Evolutionary conservation across 371 early-diverging fungal species (phyloP).

Genomic region (Entomophthora muscae): DNA sequence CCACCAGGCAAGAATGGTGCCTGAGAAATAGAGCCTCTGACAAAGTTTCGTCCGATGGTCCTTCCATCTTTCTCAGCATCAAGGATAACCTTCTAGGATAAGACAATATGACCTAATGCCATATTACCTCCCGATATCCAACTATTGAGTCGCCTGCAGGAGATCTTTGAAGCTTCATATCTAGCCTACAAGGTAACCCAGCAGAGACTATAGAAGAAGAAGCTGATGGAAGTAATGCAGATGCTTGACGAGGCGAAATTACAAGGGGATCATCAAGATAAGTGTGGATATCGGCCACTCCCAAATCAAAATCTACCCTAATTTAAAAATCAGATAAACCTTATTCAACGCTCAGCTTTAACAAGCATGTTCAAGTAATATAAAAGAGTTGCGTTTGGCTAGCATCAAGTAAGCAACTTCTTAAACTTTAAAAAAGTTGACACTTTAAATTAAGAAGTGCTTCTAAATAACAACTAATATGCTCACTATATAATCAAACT

Average conservation of each 20-base stretch:
- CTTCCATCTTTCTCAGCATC: background rate
- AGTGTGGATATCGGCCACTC: background rate
- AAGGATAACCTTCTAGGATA: background rate
- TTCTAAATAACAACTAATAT: background rate
- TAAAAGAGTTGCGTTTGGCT: background rate
- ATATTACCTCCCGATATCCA: background rate
- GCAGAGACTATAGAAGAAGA: background rate
- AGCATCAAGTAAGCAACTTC: no score
- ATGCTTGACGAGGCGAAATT: background rate
- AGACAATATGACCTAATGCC: background rate
- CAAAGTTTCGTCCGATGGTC: background rate
- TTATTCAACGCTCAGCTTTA: background rate
- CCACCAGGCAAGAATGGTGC: slow-evolving; percentile 8
- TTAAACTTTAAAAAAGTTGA: background rate
- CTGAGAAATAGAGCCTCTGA: background rate
- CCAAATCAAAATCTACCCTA: background rate
- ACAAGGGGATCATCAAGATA: background rate
- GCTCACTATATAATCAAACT: background rate
- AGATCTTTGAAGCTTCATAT: background rate
- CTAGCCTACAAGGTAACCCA: background rate
- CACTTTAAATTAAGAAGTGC: background rate
- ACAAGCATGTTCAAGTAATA: background rate
- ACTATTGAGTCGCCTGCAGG: no score
- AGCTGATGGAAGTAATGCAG: background rate
- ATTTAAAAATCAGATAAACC: background rate